Conservation (phyloP, 1,139 yeast genomes). For the Barnettozyma hawaiiensis region DNA sequence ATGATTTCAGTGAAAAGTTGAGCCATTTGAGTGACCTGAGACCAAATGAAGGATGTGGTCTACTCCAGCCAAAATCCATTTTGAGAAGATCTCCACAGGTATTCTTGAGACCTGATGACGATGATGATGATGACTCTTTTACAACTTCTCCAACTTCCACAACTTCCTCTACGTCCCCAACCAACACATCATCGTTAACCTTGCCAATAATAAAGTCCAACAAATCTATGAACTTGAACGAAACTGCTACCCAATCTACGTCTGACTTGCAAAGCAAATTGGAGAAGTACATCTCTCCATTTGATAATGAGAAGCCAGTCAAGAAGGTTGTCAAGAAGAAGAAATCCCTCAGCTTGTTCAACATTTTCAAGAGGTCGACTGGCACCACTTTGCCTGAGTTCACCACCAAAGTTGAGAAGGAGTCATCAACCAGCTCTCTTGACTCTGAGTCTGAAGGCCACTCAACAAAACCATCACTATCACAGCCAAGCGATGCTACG, state of each 20-base stretch:
- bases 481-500: slow-evolving; percentile 1
- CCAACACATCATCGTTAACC: slow-evolving; percentile 4
- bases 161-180: not conserved
- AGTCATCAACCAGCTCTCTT: slow-evolving; percentile 7
- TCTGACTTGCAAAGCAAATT: slow-evolving; percentile 9
- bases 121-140: slow-evolving; percentile 1
- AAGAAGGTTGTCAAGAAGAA: slow-evolving; percentile 21
- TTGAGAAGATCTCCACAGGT: slow-evolving; percentile 19
- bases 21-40: slow-evolving; percentile 12
- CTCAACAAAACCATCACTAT: not conserved
- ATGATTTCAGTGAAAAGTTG: slow-evolving; percentile 9
- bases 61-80: slow-evolving; percentile 3
- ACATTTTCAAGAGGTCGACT: slow-evolving; percentile 21
- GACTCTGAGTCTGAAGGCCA: not conserved
- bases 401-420: slow-evolving; percentile 23
- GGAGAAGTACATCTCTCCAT: slow-evolving; percentile 9
- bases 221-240: slow-evolving; percentile 8
- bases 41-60: slow-evolving; percentile 20
- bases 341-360: slow-evolving; percentile 30
- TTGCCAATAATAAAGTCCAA: slow-evolving; percentile 5
- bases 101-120: slow-evolving; percentile 12
- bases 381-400: slow-evolving; percentile 22
- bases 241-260: slow-evolving; percentile 7
- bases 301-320: slow-evolving; percentile 9
- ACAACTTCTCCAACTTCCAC: not conserved